Conservation (phyloP, 345 rosid genomes). For the Anacardium occidentale region DNA sequence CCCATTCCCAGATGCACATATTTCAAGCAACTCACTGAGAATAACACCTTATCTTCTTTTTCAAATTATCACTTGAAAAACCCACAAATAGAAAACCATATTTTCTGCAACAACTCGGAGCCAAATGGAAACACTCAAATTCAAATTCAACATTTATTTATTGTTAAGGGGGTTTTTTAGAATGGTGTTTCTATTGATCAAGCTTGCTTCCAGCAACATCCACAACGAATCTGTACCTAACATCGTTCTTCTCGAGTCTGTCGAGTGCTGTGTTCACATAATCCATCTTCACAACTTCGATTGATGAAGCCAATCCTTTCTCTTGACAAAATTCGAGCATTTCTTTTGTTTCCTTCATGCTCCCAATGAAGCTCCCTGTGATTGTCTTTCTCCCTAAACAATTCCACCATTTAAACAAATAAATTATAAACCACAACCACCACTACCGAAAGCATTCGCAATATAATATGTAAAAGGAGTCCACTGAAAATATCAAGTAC, state of each 20-base stretch:
- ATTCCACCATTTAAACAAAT: not conserved
- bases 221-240: conserved; percentile 83
- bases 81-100: too few relatives aligned
- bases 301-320: conserved; percentile 58
- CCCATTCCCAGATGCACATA: not conserved
- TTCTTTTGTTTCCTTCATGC: conserved; percentile 83
- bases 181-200: conserved; percentile 22
- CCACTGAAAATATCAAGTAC: too few relatives aligned
- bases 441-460: not conserved
- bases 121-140: not conserved
- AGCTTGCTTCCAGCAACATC: conserved; percentile 91
- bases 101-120: not conserved
- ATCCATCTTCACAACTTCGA: conserved; percentile 86
- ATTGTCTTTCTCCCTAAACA: conserved; percentile 66
- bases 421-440: not conserved
- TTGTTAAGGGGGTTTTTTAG: not conserved
- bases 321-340: conserved; percentile 76
- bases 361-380: conserved; percentile 79
- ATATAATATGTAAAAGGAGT: not conserved
- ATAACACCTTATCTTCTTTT: not conserved
- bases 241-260: conserved; percentile 90
- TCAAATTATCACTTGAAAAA: not conserved
- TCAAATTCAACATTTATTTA: not conserved
- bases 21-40: not conserved
- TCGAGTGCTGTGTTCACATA: conserved; percentile 76